phyloP scores from a whole-genome alignment of 495 filamentous ascomycete species.

The Penicillium pulvis region DNA sequence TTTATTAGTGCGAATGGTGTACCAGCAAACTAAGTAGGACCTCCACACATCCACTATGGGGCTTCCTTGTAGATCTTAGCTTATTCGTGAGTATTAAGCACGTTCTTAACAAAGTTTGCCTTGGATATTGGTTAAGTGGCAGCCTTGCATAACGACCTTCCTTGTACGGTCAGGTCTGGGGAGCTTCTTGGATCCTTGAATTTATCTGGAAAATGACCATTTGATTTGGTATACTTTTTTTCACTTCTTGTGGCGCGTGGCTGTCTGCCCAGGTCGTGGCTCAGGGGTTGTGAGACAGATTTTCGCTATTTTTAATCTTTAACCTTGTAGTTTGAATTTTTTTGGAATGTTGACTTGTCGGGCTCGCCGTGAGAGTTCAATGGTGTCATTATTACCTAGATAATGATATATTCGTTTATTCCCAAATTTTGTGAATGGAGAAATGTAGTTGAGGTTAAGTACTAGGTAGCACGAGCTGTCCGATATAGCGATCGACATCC shows the following conservation, averaged over 20 bases:
- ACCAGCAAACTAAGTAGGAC: neutral
- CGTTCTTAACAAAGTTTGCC: neutral
- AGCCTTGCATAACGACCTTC: constrained; percentile 20
- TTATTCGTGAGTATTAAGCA: constrained; percentile 10
- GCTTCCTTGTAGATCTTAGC: constrained; percentile 16
- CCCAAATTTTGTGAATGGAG: neutral
- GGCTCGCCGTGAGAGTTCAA: neutral
- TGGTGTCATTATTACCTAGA: neutral
- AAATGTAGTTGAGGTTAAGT: neutral
- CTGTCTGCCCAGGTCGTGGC: constrained; percentile 6
- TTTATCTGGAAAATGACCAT: neutral
- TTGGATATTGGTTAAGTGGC: neutral
- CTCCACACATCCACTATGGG: constrained; percentile 4
- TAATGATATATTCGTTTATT: neutral
- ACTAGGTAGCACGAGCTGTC: constrained; percentile 3
- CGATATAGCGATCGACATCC: constrained; percentile 6
- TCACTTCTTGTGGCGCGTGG: neutral
- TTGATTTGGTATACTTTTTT: neutral
- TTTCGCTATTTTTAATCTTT: constrained; percentile 6
- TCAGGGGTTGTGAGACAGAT: constrained; percentile 30
- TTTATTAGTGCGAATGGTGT: constrained; percentile 6
- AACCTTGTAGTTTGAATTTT: neutral
- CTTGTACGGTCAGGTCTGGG: constrained; percentile 8
- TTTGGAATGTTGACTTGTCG: neutral
- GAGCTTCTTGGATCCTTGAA: neutral